Conservation (phyloP, 2,329 filamentous ascomycete species). For the Colletotrichum tabaci region DNA sequence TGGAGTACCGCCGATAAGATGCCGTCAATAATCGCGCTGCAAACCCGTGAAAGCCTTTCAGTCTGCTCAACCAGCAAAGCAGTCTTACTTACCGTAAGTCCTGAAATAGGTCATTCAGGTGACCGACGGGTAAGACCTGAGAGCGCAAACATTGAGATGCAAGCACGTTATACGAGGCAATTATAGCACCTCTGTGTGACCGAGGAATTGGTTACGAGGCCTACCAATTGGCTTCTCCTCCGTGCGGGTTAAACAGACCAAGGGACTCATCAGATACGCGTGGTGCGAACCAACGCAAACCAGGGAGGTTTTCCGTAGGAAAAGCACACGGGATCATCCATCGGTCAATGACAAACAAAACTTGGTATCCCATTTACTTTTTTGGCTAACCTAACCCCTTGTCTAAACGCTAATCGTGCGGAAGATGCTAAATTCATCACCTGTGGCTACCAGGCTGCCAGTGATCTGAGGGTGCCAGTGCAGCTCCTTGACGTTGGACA, state of each 20-base stretch:
- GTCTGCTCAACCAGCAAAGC: neutral
- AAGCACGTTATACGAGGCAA: slow-evolving; percentile 12
- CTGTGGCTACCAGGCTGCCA: slow-evolving; percentile 89
- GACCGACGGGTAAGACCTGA: slow-evolving; percentile 24
- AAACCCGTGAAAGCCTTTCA: neutral
- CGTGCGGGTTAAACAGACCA: neutral
- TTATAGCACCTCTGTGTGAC: slow-evolving; percentile 13
- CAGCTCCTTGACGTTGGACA: slow-evolving; percentile 93
- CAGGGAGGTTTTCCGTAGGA: neutral
- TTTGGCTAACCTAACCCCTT: slow-evolving; percentile 43
- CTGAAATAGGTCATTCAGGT: slow-evolving; percentile 15
- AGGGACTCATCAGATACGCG: slow-evolving; percentile 13
- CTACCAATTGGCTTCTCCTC: slow-evolving; percentile 16
- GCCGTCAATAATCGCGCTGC: neutral
- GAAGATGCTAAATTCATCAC: slow-evolving; percentile 89
- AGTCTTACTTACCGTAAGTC: neutral
- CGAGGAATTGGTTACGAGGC: neutral
- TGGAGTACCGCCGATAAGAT: neutral
- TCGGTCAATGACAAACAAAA: slow-evolving; percentile 33
- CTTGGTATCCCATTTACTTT: slow-evolving; percentile 39
- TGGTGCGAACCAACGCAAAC: slow-evolving; percentile 1
- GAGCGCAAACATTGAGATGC: slow-evolving; percentile 16
- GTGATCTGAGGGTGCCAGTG: slow-evolving; percentile 99
- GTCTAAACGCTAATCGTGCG: slow-evolving; percentile 86
- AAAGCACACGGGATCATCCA: slow-evolving; percentile 9